phyloP scores from a whole-genome alignment of 2,329 filamentous ascomycete species.

The Torrubiellomyces zombiae region DNA sequence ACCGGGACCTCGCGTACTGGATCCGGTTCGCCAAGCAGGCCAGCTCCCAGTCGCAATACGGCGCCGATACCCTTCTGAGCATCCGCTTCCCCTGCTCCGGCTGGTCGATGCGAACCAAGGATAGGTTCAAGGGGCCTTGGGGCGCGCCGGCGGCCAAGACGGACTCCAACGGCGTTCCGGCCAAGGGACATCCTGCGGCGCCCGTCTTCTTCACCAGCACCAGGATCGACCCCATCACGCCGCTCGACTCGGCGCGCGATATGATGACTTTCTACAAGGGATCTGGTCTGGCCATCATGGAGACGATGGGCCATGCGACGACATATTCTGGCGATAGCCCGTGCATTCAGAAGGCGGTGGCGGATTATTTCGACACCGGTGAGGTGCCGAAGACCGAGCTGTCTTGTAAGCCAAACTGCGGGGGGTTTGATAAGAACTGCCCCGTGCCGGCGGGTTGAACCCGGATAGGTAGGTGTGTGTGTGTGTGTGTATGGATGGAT shows the following conservation, averaged over 20 bases:
- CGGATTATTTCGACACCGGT: conserved; percentile 14
- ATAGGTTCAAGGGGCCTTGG: conserved; percentile 14
- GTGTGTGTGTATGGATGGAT: too few relatives aligned
- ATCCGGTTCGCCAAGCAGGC: conserved; percentile 7
- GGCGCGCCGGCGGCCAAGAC: conserved; percentile 5
- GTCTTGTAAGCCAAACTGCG: conserved; percentile 5
- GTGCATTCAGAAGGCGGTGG: conserved; percentile 8
- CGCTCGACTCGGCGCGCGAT: conserved; percentile 15
- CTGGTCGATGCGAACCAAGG: conserved; percentile 16
- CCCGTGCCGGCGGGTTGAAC: background rate
- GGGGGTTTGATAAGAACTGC: conserved; percentile 7
- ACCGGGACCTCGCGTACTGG: conserved; percentile 8
- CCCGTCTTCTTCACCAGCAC: conserved; percentile 20
- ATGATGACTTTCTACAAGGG: conserved; percentile 12
- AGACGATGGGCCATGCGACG: conserved; percentile 14
- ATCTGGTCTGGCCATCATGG: conserved; percentile 13
- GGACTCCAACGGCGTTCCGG: conserved; percentile 1
- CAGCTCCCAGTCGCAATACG: conserved; percentile 9
- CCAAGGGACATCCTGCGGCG: conserved; percentile 6
- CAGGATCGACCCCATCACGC: conserved; percentile 25
- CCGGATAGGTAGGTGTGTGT: too few relatives aligned
- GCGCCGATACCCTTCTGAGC: conserved; percentile 11
- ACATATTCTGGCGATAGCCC: conserved; percentile 4
- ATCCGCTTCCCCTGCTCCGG: conserved; percentile 15
- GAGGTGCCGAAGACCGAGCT: conserved; percentile 8